These are phyloP conservation scores for Xylaria sp. DNA, from an alignment of 2,329 filamentous ascomycete genomes.

Conservation along the genomic window DNA sequence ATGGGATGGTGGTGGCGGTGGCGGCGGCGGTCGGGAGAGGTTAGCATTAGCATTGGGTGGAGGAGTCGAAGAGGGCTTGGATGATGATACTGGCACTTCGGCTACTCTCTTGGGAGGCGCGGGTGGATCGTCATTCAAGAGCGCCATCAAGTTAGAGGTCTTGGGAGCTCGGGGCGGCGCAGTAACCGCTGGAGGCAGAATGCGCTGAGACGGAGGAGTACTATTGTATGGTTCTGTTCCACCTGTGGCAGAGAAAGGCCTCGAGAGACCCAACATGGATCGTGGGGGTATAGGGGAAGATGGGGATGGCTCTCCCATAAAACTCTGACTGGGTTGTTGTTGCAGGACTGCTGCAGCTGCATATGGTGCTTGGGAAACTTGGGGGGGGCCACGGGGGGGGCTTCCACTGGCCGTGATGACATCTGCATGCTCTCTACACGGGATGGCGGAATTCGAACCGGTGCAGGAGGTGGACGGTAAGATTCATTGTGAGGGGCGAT, in stretches of 20 bases:
- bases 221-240: conserved; percentile 30
- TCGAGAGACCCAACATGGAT: conserved; percentile 30
- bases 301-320: conserved; percentile 39
- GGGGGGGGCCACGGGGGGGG: conserved; percentile 36
- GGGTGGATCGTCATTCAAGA: conserved; percentile 57
- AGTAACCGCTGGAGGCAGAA: conserved; percentile 38
- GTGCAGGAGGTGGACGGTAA: conserved; percentile 37
- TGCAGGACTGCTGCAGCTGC: conserved; percentile 33
- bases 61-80: conserved; percentile 46
- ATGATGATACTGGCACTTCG: conserved; percentile 40
- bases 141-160: conserved; percentile 57
- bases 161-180: conserved; percentile 43
- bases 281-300: conserved; percentile 38
- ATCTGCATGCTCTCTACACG: conserved; percentile 39
- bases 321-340: conserved; percentile 37
- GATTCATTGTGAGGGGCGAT: conserved; percentile 42
- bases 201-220: conserved; percentile 34
- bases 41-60: conserved; percentile 38
- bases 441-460: conserved; percentile 36
- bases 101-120: conserved; percentile 45
- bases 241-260: conserved; percentile 30
- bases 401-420: conserved; percentile 40
- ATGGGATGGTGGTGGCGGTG: conserved; percentile 39
- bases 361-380: conserved; percentile 33
- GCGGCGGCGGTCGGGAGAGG: conserved; percentile 39